Conservation (phyloP, 169 alveolate species). For the Plasmodium gaboni region DNA sequence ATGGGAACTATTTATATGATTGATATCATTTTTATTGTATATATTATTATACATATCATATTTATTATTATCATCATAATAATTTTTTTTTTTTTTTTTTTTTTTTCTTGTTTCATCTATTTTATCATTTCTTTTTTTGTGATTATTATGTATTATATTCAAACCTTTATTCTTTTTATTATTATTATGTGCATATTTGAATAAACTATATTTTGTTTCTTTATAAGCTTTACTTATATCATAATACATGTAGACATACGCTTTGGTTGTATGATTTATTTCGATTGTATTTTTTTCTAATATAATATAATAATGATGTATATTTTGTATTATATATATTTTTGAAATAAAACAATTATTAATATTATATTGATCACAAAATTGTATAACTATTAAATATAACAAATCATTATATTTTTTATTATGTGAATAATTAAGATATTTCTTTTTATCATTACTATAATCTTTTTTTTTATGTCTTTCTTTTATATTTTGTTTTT, state of each 20-base stretch:
- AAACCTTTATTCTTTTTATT: too few species aligned
- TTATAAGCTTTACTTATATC: not conserved
- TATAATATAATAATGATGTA: conserved; percentile 5
- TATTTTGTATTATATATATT: conserved; percentile 6
- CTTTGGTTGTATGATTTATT: conserved; percentile 23
- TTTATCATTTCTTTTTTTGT: not conserved
- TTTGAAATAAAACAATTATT: conserved; percentile 39
- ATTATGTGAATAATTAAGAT: not conserved
- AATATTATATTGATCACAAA: conserved; percentile 23
- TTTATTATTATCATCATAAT: not conserved
- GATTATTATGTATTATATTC: not conserved
- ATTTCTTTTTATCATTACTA: not conserved
- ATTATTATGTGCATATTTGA: not conserved
- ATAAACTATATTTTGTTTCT: not conserved
- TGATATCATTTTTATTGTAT: too few species aligned
- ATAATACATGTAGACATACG: conserved; percentile 25
- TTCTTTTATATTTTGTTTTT: not conserved
- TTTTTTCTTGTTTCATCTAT: not conserved
- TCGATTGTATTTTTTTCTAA: conserved; percentile 27
- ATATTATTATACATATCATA: too few species aligned
- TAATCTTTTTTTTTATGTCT: not conserved
- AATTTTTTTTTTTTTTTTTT: not conserved
- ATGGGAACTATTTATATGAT: too few species aligned
- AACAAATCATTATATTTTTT: not conserved
- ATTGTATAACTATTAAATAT: conserved; percentile 1